Conservation (phyloP, 129 eudicot genomes). For the Scalesia atractyloides region DNA sequence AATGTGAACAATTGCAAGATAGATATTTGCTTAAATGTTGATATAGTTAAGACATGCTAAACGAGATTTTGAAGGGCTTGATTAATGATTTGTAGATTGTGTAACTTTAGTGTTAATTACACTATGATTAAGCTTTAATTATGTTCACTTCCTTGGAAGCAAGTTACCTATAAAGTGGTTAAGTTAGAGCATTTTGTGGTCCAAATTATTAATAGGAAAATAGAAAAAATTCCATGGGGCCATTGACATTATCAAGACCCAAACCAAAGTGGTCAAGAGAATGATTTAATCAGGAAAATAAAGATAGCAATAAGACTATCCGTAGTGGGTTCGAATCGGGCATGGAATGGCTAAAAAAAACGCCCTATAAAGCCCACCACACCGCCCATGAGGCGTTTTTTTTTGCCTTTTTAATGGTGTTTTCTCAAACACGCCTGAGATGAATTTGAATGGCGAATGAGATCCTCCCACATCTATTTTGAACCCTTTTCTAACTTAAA, state of each 20-base stretch:
- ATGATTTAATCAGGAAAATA: neutral
- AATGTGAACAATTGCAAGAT: neutral
- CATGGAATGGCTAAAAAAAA: too few relatives aligned
- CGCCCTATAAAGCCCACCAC: too few relatives aligned
- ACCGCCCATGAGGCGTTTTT: too few relatives aligned
- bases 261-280: constrained; percentile 24
- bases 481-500: too few relatives aligned
- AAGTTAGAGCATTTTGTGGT: constrained; percentile 33
- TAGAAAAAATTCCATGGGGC: constrained; percentile 28
- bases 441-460: too few relatives aligned
- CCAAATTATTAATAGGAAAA: constrained; percentile 23
- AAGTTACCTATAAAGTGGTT: constrained; percentile 19
- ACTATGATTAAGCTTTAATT: constrained; percentile 21
- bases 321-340: too few relatives aligned
- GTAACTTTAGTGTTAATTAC: neutral
- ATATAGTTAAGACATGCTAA: too few relatives aligned
- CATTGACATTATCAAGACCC: constrained; percentile 25
- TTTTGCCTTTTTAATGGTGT: too few relatives aligned
- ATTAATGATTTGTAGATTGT: neutral
- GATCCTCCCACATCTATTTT: too few relatives aligned
- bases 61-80: too few relatives aligned
- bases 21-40: neutral
- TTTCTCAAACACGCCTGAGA: too few relatives aligned
- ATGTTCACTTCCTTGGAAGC: constrained; percentile 31
- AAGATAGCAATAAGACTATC: neutral